Base-by-base conservation (phyloP, 257 asterid genomes). In the Cynanchum wilfordii region DNA sequence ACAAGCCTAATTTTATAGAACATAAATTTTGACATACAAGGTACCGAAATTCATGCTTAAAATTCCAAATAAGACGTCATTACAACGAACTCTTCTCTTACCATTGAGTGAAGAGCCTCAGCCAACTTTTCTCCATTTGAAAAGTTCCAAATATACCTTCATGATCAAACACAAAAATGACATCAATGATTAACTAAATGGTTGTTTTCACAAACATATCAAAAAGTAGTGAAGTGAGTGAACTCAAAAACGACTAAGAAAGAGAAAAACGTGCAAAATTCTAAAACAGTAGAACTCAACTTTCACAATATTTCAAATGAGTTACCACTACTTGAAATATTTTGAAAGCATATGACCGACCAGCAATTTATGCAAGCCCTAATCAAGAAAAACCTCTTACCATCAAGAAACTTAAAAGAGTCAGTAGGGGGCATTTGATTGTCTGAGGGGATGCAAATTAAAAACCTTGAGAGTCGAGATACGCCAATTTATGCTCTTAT, bases 131-230 rank as follows among this genome's bases (percentile, higher is more conserved):
- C 92, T 17, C 99, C 98, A 86, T 90, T 76, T 62, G 92, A 88
- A 72, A 88, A n/a, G 69, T 89, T 95, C 99, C 89, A 95, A 77
- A 84, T 92, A 95, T 60, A 92, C 99, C 99, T 95, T 79, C 86
- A 83, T 29, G 45, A 77, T 74, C 66, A 82, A 74, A 76, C 60
- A 78, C 38, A 19, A 36, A 24, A 55, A 20, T 11, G 16, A 27
- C 57, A 33, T 52, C 4, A 52, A 54, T 44, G 16, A 59, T 9
- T 62, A 38, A n/a, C 3, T 20, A 60, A 60, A 51, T 47, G 33
- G 56, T 20, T 24, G 10, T 17, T 33, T 33, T 4, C 59, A 8
- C 3, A 67, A 38, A n/a, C 8, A 29, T 17, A 67, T 2, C n/a
- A 27, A 56, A 42, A 57, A 56, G 13, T 19, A 51, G 17, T 3